Percentiles rank a stretch among this genome's conserved stretches.
phyloP scores from a whole-genome alignment of 192 early-diverging fungal species.

The Podila verticillata region DNA sequence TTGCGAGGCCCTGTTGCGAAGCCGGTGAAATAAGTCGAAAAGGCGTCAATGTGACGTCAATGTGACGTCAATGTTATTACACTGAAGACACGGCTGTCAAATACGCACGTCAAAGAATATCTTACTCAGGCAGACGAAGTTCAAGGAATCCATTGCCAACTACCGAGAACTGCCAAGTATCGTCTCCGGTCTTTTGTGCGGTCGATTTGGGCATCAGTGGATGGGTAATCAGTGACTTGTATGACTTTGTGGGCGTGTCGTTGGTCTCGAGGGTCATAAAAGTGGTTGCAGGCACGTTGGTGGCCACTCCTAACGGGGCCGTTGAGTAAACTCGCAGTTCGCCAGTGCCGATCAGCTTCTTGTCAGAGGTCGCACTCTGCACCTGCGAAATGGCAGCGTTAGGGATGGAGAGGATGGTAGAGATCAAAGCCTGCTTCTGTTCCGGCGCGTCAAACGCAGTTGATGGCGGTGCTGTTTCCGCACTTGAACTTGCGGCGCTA shows the following conservation, averaged over 20 bases:
- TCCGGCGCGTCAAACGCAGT: not conserved
- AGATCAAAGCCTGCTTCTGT: slow-evolving; percentile 7
- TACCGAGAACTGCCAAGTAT: slow-evolving; percentile 40
- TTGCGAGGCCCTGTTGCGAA: slow-evolving; percentile 9
- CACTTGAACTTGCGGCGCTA: no score
- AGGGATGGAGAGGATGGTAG: slow-evolving; percentile 30
- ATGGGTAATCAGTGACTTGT: slow-evolving; percentile 45
- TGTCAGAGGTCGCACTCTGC: slow-evolving; percentile 2
- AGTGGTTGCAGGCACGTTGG: not conserved
- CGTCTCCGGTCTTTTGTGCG: slow-evolving; percentile 24
- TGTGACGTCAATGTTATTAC: not conserved
- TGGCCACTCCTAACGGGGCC: not conserved
- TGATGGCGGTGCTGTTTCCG: not conserved
- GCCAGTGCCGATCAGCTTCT: slow-evolving; percentile 29
- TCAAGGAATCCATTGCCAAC: slow-evolving; percentile 42
- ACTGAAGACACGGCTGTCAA: no score
- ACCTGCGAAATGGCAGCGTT: slow-evolving; percentile 22
- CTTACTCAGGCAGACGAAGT: slow-evolving; percentile 31
- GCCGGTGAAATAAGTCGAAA: no score
- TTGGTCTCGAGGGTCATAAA: slow-evolving; percentile 47
- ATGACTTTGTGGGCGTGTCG: slow-evolving; percentile 30
- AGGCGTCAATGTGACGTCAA: not conserved
- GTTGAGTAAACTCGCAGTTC: slow-evolving; percentile 41
- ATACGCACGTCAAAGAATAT: no score
- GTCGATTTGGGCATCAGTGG: slow-evolving; percentile 44